Evolutionary conservation across 345 rosid genomes (phyloP).

Genomic region (Boechera retrofracta): DNA sequence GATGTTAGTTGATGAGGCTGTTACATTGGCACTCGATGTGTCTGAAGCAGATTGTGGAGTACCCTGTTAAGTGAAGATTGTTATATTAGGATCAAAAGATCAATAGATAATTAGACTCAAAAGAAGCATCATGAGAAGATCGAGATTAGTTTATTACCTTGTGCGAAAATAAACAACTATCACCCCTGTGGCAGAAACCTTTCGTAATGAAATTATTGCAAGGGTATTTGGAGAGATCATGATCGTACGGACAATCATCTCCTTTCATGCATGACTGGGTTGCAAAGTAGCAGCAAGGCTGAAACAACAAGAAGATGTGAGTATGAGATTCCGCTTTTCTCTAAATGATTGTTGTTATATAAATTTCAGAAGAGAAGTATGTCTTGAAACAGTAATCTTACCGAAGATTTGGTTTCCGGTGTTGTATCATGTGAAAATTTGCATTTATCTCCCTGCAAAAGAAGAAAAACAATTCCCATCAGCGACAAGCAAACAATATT

Average conservation of each 20-base stretch:
- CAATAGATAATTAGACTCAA: background rate
- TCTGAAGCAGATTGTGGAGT: slow-evolving; percentile 39
- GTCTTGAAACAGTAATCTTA: slow-evolving; percentile 25
- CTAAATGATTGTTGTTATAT: background rate
- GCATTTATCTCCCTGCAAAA: slow-evolving; percentile 78
- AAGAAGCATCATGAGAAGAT: slow-evolving; percentile 13
- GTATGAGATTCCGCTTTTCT: background rate
- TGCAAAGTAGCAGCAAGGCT: slow-evolving; percentile 93
- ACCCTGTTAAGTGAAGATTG: slow-evolving; percentile 29
- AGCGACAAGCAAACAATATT: background rate
- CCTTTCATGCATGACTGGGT: slow-evolving; percentile 89
- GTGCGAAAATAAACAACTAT: slow-evolving; percentile 83
- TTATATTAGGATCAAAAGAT: slow-evolving; percentile 22
- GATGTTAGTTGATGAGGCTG: slow-evolving; percentile 30
- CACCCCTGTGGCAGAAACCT: slow-evolving; percentile 78
- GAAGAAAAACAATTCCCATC: slow-evolving; percentile 25
- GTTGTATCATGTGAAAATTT: slow-evolving; percentile 81
- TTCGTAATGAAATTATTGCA: slow-evolving; percentile 59
- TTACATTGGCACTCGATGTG: slow-evolving; percentile 22
- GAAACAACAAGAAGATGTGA: slow-evolving; percentile 45
- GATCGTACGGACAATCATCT: slow-evolving; percentile 89
- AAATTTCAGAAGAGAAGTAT: background rate
- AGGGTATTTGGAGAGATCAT: slow-evolving; percentile 82
- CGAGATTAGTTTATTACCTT: slow-evolving; percentile 54
- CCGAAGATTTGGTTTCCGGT: slow-evolving; percentile 76